Percentiles rank a stretch among this genome's conserved stretches.
Evolutionary conservation across 306 rosid genomes (phyloP).

Genomic region (Quercus parvula): DNA sequence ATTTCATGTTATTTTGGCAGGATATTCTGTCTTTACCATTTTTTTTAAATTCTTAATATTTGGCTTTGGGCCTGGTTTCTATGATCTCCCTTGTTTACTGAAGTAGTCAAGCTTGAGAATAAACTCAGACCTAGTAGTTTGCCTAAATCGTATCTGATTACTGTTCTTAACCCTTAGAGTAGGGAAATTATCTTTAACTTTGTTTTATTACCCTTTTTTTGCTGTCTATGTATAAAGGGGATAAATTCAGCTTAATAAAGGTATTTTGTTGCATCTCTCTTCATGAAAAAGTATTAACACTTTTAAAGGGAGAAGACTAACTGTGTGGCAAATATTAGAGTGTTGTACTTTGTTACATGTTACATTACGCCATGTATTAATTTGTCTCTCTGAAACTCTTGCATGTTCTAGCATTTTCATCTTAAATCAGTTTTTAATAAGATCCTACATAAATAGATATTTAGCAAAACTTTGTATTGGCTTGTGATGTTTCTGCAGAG

Average conservation of each 20-base stretch:
- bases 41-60: background rate
- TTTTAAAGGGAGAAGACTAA: background rate
- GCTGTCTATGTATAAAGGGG: background rate
- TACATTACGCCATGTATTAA: background rate
- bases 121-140: background rate
- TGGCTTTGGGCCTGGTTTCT: background rate
- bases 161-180: no score
- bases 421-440: background rate
- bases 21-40: background rate
- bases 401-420: background rate
- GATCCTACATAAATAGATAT: conserved; percentile 3
- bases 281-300: no score
- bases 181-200: background rate
- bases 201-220: background rate
- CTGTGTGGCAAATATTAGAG: background rate
- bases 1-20: background rate
- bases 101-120: background rate
- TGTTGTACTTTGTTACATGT: background rate
- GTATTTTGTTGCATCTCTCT: no score
- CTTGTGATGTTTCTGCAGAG: conserved; percentile 42
- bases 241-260: background rate
- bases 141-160: background rate
- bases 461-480: conserved; percentile 21
- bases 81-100: background rate
- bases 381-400: background rate